Evolutionary conservation across 2,329 filamentous ascomycete genomes (phyloP), one percentile per base, ranked within the genome.

Genomic region (Graphiopsis chlorocephala): DNA sequence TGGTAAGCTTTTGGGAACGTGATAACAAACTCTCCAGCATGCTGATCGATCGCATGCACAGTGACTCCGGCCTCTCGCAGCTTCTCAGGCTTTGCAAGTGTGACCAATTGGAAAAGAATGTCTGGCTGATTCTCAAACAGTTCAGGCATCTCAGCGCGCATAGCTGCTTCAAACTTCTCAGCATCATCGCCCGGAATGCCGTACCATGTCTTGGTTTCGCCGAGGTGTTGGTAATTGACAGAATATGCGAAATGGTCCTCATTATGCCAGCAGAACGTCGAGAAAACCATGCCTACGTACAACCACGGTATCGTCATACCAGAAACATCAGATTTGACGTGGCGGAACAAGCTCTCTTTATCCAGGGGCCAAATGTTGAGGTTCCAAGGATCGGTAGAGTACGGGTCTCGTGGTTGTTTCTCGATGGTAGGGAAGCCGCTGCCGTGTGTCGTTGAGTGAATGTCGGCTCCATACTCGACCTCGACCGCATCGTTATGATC

Each of bases 271-370:
- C 95, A 99, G 74, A 99, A 99, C 0, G 95, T 98, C 0, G 95
- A 99, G 76, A 99, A 99, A 45, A 96, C 96, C 95, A 99, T 99
- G 67, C 95, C 95, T 4, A 99, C 95, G 74, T 99, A 99, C 3
- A 99, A 88, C 95, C 95, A 99, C 0, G 95, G 95, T 8, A 99
- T 94, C 0, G 95, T 99, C 95, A 99, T 99, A 42, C 95, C 95
- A 1, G 95, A 98, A 61, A 99, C 96, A 74, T 99, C 95, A 0
- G 94, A 92, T 77, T 98, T 98, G 82, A 99, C 98, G 72, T 99
- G 92, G 57, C 94, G 87, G 81, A 99, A 99, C 0, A 99, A 82
- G 56, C 93, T 97, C 61, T 98, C 94, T 0, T 90, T 88, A 69
- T 97, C 89, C 61, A 98, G 87, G 0, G 95, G 95, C 66, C 98